These are phyloP conservation scores for Neoboletus magnificus DNA, from an alignment of 768 basidiomycete species.

Conservation along the genomic window DNA sequence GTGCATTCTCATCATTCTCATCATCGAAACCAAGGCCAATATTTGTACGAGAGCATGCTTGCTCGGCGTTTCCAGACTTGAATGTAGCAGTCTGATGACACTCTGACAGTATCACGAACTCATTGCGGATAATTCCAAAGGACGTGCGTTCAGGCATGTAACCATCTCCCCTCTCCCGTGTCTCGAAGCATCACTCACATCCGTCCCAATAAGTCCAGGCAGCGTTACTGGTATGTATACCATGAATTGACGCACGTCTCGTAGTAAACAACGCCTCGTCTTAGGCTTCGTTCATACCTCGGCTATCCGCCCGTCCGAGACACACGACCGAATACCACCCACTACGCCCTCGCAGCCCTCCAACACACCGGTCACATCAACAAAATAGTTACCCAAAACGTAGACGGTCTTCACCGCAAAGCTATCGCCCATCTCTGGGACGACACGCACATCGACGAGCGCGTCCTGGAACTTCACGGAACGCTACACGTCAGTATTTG, in stretches of 20 bases:
- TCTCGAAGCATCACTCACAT: conserved; percentile 6
- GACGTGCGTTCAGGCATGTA: conserved; percentile 65
- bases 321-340: conserved; percentile 83
- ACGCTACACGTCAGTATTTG: conserved; percentile 66
- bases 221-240: conserved; percentile 71
- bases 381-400: conserved; percentile 79
- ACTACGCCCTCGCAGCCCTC: conserved; percentile 81
- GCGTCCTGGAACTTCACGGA: conserved; percentile 84
- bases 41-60: conserved; percentile 35
- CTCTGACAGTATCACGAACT: conserved; percentile 69
- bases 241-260: not conserved
- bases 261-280: not conserved
- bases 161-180: not conserved
- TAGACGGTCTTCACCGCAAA: conserved; percentile 93
- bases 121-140: conserved; percentile 65
- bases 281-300: conserved; percentile 67
- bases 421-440: conserved; percentile 51
- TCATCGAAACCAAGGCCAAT: conserved; percentile 45
- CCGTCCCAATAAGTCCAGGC: conserved; percentile 40
- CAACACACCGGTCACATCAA: conserved; percentile 62
- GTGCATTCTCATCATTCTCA: not conserved
- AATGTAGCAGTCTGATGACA: conserved; percentile 8
- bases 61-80: not conserved
- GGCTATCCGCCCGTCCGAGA: conserved; percentile 88
- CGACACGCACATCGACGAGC: conserved; percentile 33